Evolutionary conservation across 31 red algal genomes (phyloP), one percentile per base, ranked within the genome.

Genomic region (Endocladia muricata): DNA sequence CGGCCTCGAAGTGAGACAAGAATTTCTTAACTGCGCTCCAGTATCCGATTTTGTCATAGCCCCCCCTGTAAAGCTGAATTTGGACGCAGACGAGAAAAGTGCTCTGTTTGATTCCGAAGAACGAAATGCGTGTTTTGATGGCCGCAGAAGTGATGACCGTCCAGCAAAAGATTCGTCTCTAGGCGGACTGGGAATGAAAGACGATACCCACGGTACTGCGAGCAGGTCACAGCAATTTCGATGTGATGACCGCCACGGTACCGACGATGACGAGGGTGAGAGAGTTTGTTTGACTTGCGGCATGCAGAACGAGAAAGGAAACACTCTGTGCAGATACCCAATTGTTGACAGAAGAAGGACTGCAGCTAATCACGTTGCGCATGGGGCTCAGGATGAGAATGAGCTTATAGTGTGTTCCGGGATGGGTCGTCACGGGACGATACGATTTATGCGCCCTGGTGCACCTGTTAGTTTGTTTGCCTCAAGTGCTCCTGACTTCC

Each of bases 331-430:
- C n/a, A n/a, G n/a, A n/a, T n/a, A 32, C 9, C 26, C 7, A 41
- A n/a, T 3, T 77, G 51, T 6, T 26, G 73, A 64, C 4, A 41
- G 34, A 28, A 34, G 21, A 6, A 63, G 73, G 37, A 52, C 67
- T 11, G 76, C 85, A 17, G 55, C 56, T 37, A 68, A 72, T 23
- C 69, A 89, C 77, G 76, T 75, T n/a, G 43, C 81, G 37, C 9
- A 68, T 60, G 87, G 78, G 5, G 44, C 78, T 26, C 5, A 28
- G 26, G 29, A 31, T 19, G 89, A 92, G 51, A 48, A 48, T 61
- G 78, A 84, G 61, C 63, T 92, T 37, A 37, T 85, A 60, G 63
- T 78, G 52, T 92, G 89, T 41, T 85, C 79, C 55, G 89, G 89
- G 2, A 73, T 84, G 0, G 89, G 89, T 26, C 59, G 74, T 35